Evolutionary conservation across 2,329 filamentous ascomycete species (phyloP).

Genomic region (Pochonia chlamydosporia): DNA sequence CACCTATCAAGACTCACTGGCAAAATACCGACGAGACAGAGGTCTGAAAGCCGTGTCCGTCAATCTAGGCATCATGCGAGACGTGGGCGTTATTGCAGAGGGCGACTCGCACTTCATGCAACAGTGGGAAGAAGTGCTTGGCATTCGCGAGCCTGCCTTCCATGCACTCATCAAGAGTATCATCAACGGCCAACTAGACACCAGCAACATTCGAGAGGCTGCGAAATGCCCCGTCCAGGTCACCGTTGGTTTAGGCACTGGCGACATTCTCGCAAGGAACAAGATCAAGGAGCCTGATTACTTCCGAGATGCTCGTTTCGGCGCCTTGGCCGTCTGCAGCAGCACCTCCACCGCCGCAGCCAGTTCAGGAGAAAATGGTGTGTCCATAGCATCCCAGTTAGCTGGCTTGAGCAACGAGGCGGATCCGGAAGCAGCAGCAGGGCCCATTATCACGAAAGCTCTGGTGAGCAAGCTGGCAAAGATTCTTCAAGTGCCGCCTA

Average conservation of each 20-base stretch:
- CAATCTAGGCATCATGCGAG: background rate
- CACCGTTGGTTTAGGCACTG: background rate
- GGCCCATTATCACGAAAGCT: background rate
- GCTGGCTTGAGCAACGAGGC: slow-evolving; percentile 2
- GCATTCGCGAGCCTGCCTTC: slow-evolving; percentile 15
- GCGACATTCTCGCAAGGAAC: no score
- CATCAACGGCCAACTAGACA: slow-evolving; percentile 1
- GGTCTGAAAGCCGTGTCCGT: background rate
- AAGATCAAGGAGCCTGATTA: no score
- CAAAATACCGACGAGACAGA: slow-evolving; percentile 18
- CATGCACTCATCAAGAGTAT: slow-evolving; percentile 13
- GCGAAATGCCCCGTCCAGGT: background rate
- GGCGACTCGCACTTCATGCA: background rate
- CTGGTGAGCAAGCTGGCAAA: background rate
- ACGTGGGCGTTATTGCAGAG: background rate
- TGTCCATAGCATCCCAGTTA: no score
- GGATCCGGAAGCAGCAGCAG: background rate
- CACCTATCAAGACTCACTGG: slow-evolving; percentile 34
- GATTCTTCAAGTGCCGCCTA: background rate
- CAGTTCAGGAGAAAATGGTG: no score
- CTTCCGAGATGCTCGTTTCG: no score
- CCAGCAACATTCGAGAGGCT: no score
- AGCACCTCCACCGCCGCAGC: no score
- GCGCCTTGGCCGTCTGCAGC: no score
- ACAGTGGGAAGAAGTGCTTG: slow-evolving; percentile 12